phyloP scores from a whole-genome alignment of 768 basidiomycete species.

The Mycena alexandri region DNA sequence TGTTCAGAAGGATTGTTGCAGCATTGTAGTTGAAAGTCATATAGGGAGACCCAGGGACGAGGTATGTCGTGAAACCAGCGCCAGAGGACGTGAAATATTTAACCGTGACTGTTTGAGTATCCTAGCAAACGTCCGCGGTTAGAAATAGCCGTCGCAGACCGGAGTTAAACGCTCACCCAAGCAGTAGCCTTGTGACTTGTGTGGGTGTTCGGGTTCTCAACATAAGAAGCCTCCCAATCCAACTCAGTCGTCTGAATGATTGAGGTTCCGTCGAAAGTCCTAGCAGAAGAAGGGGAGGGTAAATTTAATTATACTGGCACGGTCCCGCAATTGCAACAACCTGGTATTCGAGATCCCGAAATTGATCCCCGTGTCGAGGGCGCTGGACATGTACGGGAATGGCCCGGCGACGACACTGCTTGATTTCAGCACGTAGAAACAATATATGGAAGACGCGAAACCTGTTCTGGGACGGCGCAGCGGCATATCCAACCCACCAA shows the following conservation, averaged over 20 bases:
- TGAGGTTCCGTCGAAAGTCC: conserved; percentile 49
- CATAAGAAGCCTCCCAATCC: conserved; percentile 50
- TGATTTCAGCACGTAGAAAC: neutral
- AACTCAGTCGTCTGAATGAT: conserved; percentile 48
- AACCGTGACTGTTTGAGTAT: conserved; percentile 50
- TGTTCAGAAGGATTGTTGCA: conserved; percentile 48
- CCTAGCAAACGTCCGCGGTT: conserved; percentile 34
- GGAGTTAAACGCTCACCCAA: conserved; percentile 41
- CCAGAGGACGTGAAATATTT: conserved; percentile 50
- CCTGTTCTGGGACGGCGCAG: conserved; percentile 40
- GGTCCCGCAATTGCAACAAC: no score
- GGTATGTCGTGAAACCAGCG: conserved; percentile 46
- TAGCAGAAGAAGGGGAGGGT: no score
- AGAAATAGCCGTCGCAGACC: neutral
- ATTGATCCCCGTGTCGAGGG: conserved; percentile 43
- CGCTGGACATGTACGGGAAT: conserved; percentile 48
- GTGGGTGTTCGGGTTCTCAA: conserved; percentile 45
- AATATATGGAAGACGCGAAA: conserved; percentile 27
- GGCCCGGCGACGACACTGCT: conserved; percentile 47
- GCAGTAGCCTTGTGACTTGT: conserved; percentile 48
- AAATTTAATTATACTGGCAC: no score
- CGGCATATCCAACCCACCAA: conserved; percentile 52
- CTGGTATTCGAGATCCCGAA: conserved; percentile 47
- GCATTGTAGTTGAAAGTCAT: conserved; percentile 48
- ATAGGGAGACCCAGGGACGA: conserved; percentile 51